phyloP scores from a whole-genome alignment of 768 basidiomycete species.

The Galerina sulciceps region DNA sequence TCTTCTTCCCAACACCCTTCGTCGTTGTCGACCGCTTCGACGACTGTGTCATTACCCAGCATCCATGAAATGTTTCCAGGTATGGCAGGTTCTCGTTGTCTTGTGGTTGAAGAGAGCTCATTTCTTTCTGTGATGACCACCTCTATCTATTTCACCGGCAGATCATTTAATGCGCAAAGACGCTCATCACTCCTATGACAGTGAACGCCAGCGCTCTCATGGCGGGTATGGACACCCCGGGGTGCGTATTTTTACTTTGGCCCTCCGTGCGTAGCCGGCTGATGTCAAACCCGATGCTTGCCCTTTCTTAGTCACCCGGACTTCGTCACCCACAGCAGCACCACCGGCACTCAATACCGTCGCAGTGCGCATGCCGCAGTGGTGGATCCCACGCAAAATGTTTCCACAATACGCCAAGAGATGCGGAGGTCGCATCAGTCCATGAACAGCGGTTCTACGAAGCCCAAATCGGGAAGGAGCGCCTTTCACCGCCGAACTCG shows the following conservation, averaged over 20 bases:
- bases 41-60: slow-evolving; percentile 42
- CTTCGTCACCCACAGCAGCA: slow-evolving; percentile 4
- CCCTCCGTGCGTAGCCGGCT: background rate
- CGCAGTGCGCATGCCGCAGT: slow-evolving; percentile 6
- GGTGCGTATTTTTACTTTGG: background rate
- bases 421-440: background rate
- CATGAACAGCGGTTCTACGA: background rate
- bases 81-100: slow-evolving; percentile 22
- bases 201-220: slow-evolving; percentile 1
- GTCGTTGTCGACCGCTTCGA: background rate
- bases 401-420: background rate
- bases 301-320: slow-evolving; percentile 8
- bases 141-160: background rate
- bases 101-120: background rate
- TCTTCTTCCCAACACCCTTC: background rate
- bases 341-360: slow-evolving; percentile 6
- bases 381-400: background rate
- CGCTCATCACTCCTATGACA: background rate
- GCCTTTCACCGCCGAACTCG: background rate
- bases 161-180: slow-evolving; percentile 12
- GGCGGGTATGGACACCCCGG: background rate
- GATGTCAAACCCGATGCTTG: background rate
- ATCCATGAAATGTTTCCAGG: slow-evolving; percentile 63
- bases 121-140: background rate
- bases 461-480: background rate